Evolutionary conservation across 2,329 filamentous ascomycete species (phyloP), one percentile per base, ranked within the genome.

Genomic region (Botrytis pseudocinerea): DNA sequence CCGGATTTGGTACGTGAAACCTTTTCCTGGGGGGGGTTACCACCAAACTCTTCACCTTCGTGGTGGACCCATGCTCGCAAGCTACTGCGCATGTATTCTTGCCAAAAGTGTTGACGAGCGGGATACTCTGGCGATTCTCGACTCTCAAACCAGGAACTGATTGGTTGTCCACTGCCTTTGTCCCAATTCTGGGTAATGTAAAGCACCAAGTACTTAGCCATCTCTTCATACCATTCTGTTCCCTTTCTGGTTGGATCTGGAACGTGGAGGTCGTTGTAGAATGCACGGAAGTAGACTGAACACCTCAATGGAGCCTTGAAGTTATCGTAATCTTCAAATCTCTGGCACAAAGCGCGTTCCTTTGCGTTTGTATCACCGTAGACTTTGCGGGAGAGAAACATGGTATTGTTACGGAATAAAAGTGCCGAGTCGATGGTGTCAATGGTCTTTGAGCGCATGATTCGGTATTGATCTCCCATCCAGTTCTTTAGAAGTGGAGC

Each of bases 251-350:
- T 60, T 10, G 57, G 57, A 35, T 60, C 18, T 25, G 57, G 32
- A 12, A 60, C 22, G 10, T 35, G 28, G 16, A 60, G 57, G 35
- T 9, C 28, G 6, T 28, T 54, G 51, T 7, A 28, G 6, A 16
- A 28, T 18, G 25, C n/a, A 16, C 5, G 5, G 4, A 5, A 8
- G 14, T 2, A 16, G 51, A 1, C 1, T 6, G 1, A 1, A 6
- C 14, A 18, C n/a, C 14, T 54, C 14, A 54, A n/a, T 2, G n/a
- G 51, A n/a, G 12, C 2, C 28, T 16, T 28, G 14, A 28, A 28
- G 28, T 2, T 60, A 2, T 14, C 16, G 9, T 60, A 60, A 9
- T 60, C 57, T 60, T 60, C 32, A 9, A 20, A 60, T 12, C 57
- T 60, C 57, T 60, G 32, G 28, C 28, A 32, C 57, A 60, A 7